A percentile compares a stretch with the other conserved stretches of the same genome.
phyloP scores from a whole-genome alignment of 805 yeast species.

The Jamesozyma piceae region DNA sequence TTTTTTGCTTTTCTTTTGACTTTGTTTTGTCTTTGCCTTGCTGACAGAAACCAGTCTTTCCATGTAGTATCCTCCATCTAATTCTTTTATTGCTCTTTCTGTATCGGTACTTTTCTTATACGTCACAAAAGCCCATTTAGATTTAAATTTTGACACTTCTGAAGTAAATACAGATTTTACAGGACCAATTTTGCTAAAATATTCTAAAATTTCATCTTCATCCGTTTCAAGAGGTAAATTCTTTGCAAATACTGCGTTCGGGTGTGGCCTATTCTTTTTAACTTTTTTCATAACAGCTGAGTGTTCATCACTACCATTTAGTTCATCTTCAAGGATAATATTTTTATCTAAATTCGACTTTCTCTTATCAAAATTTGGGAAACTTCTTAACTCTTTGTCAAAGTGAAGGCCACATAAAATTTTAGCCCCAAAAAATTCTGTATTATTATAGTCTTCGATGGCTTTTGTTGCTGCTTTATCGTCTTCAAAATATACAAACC shows the following conservation, averaged over 20 bases:
- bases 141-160: constrained; percentile 17
- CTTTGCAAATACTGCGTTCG: constrained; percentile 30
- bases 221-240: constrained; percentile 27
- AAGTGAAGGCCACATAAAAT: constrained; percentile 36
- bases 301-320: constrained; percentile 2
- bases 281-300: constrained; percentile 1
- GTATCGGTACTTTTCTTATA: constrained; percentile 33
- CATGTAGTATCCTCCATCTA: constrained; percentile 25
- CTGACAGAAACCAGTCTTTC: constrained; percentile 21
- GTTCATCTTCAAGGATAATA: constrained; percentile 15
- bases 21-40: constrained; percentile 15
- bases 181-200: constrained; percentile 28
- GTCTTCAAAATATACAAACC: constrained; percentile 35
- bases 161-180: constrained; percentile 30
- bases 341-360: constrained; percentile 20
- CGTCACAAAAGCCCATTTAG: constrained; percentile 35
- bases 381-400: constrained; percentile 28
- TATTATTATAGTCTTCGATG: constrained; percentile 29
- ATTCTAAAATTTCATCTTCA: constrained; percentile 24
- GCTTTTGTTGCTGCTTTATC: constrained; percentile 31
- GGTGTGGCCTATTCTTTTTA: constrained; percentile 15
- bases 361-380: constrained; percentile 27
- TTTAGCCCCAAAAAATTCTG: constrained; percentile 25
- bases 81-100: constrained; percentile 27
- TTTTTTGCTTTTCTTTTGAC: constrained; percentile 7